Evolutionary conservation across 2,329 filamentous ascomycete species (phyloP), one percentile per base, ranked within the genome.

Genomic region (Ceratocystis diversiconidia): DNA sequence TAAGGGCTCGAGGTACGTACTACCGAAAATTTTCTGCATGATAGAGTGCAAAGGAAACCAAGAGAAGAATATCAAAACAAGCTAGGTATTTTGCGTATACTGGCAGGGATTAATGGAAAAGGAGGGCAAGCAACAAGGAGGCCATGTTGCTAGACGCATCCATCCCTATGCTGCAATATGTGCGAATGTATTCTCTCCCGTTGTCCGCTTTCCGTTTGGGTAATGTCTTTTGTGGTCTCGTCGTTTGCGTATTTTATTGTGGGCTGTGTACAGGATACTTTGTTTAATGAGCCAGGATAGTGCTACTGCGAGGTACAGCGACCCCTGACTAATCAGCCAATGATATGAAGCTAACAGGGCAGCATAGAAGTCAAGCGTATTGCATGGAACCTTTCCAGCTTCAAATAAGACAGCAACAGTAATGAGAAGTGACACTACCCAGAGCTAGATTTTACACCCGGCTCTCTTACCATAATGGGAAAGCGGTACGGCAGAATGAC

Each of bases 261-360:
- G 22, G 17, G 17, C 60, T 28, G 28, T 44, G 41, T 62, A 62
- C 12, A 30, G 8, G 19, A 32, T 62, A 62, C 61, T 50, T 62
- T 43, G 17, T 32, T 62, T 32, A 46, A 50, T 48, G 15, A 50
- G 61, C 43, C 25, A 48, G 32, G 17, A 62, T 62, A 41, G 43
- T 32, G 28, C 36, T 62, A 28, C 25, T 22, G 19, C 46, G 2
- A 46, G 43, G 44, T 62, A 62, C 25, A 48, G 57, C 28, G 62
- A 67, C 66, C 66, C 66, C 48, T 64, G 66, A 32, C 46, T 57
- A 63, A 36, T 46, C 44, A 55, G 44, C 66, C 66, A 67, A 67
- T 67, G 62, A 67, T 22, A 64, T 59, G 32, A n/a, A 28, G 36
- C 44, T 48, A 55, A 60, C 25, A 55, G 25, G 32, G n/a, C 36